Percentiles rank a stretch among this genome's conserved stretches.
These are phyloP conservation scores for Phytophthora citrophthora DNA, from an alignment of 352 stramenopile genomes.

Conservation along the genomic window DNA sequence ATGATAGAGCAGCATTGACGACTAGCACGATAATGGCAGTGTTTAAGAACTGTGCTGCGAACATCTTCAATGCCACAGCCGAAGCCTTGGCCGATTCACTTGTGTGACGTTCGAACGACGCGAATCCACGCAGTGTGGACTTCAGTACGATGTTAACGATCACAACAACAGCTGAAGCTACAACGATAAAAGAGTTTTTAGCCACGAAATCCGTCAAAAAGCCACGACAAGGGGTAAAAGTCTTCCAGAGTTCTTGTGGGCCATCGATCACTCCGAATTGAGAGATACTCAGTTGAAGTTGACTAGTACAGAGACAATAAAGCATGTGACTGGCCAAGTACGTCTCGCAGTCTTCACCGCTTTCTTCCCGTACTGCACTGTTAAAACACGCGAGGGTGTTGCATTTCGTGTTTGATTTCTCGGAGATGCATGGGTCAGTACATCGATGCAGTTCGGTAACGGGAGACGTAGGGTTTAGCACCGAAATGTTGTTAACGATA, in stretches of 20 bases:
- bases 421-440: constrained; percentile 63
- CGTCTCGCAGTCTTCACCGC: constrained; percentile 54
- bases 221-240: constrained; percentile 56
- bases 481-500: constrained; percentile 45
- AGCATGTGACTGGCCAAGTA: constrained; percentile 70
- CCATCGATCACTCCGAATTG: constrained; percentile 59
- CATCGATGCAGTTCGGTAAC: constrained; percentile 43
- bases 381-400: constrained; percentile 77
- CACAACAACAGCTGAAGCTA: constrained; percentile 72
- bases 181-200: constrained; percentile 73
- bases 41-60: constrained; percentile 83
- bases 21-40: constrained; percentile 84
- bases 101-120: constrained; percentile 75
- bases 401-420: constrained; percentile 56
- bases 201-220: constrained; percentile 75
- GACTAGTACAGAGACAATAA: constrained; percentile 75
- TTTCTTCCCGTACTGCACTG: constrained; percentile 32
- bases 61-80: constrained; percentile 81
- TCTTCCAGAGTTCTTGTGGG: constrained; percentile 57
- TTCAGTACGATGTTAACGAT: constrained; percentile 83
- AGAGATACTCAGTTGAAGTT: constrained; percentile 53
- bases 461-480: constrained; percentile 5
- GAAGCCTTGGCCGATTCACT: constrained; percentile 84
- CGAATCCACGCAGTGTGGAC: constrained; percentile 67
- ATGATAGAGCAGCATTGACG: constrained; percentile 67